Evolutionary conservation across 495 filamentous ascomycete genomes (phyloP), one percentile per base, ranked within the genome.

Genomic region (Aspergillus biplanus): DNA sequence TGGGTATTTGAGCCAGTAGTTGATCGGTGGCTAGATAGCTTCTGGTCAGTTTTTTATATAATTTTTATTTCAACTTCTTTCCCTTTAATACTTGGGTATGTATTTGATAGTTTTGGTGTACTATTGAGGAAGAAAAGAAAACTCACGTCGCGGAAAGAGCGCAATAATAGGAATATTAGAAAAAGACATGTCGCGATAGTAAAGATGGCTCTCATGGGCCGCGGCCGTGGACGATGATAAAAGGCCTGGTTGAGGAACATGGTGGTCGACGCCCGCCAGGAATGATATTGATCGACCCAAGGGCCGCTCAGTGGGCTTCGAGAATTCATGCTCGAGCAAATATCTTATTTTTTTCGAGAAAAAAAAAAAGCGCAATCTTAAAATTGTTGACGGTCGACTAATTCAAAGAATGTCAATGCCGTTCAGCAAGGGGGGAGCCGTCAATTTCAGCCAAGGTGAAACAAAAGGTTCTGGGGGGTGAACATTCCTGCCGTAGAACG

Each of bases 1-100:
- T 27, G 78, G 78, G 50, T 76, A 78, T 46, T 73, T 70, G 15
- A 71, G 60, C 73, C 73, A 78, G 65, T 73, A 76, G 53, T 77
- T 66, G 15, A 64, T 53, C 16, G 67, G 27, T 21, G 71, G 69
- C 58, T 75, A 65, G n/a, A 67, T 39, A 32, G 37, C 31, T 3
- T 6, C 8, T 39, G 31, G 21, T 59, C 6, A 55, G 48, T 50
- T 52, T 44, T 27, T 49, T 33, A 5, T 31, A 9, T 57, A 56
- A 48, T 37, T 39, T 44, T 56, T 57, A 37, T 11, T 11, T 54
- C 9, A 32, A 35, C 46, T 27, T 27, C 2, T 27, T 27, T 27
- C 21, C 21, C 21, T 27, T 27, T 27, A 27, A 27, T 27, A 27
- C 21, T 27, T 27, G 21, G 21, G 21, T 27, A 27, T 27, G 21